A percentile compares a stretch with the other conserved stretches of the same genome.
These are phyloP conservation scores for Aspergillus candidus DNA, from an alignment of 2,329 filamentous ascomycete genomes.

Conservation along the genomic window DNA sequence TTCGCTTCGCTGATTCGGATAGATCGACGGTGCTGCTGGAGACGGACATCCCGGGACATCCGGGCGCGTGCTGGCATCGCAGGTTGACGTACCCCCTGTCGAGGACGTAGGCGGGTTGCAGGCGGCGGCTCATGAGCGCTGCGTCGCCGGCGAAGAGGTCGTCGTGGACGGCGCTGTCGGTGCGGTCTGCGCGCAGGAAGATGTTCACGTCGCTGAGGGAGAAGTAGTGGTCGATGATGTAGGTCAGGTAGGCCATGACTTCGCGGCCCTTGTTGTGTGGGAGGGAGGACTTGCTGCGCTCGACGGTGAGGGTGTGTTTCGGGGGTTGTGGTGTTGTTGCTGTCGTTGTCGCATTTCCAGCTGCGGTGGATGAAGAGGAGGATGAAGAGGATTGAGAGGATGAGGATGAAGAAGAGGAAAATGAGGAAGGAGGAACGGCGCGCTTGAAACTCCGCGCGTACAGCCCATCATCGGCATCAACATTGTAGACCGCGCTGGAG, in stretches of 20 bases:
- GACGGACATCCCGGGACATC: conserved; percentile 35
- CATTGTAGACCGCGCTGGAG: conserved; percentile 35
- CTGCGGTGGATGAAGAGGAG: too few relatives aligned
- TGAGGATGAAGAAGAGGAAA: too few relatives aligned
- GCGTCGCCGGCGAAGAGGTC: conserved; percentile 40
- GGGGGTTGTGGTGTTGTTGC: conserved; percentile 37
- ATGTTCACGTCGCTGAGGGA: conserved; percentile 45
- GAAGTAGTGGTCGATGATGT: conserved; percentile 51
- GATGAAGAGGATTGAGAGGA: too few relatives aligned
- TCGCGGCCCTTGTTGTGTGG: conserved; percentile 49
- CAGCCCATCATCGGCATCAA: conserved; percentile 8
- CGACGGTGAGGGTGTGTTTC: conserved; percentile 7
- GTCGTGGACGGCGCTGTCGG: conserved; percentile 47
- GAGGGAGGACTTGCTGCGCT: conserved; percentile 17
- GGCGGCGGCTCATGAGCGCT: conserved; percentile 36
- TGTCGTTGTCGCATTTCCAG: conserved; percentile 5
- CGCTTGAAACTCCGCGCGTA: too few relatives aligned
- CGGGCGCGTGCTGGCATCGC: conserved; percentile 46
- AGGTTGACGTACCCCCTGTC: conserved; percentile 46
- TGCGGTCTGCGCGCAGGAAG: conserved; percentile 46
- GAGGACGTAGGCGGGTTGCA: conserved; percentile 39
- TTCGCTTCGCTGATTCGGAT: background rate
- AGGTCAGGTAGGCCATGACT: conserved; percentile 50
- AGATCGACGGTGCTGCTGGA: background rate
- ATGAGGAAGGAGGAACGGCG: too few relatives aligned